Evolutionary conservation across 345 rosid species (phyloP).

Genomic region (Camelina laxa): DNA sequence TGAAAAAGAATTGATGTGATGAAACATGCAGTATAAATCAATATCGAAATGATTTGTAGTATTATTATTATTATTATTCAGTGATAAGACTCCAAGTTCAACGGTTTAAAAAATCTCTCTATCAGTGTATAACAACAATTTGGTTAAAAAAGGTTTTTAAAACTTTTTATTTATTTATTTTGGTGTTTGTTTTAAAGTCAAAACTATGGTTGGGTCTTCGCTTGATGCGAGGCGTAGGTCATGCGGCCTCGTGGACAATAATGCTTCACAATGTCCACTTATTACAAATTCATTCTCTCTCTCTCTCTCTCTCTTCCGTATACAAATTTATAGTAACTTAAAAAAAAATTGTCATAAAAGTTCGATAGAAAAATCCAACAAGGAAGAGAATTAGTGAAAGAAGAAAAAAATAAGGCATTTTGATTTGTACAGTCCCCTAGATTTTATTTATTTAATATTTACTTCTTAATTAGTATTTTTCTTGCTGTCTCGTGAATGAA

Average conservation of each 20-base stretch:
- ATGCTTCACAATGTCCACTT: slow-evolving; percentile 46
- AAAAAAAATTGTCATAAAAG: slow-evolving; percentile 19
- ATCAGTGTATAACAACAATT: neutral
- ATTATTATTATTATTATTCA: neutral
- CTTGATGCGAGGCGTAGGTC: slow-evolving; percentile 50
- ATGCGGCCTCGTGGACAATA: slow-evolving; percentile 49
- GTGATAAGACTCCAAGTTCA: slow-evolving; percentile 36
- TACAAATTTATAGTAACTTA: neutral
- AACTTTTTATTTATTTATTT: neutral
- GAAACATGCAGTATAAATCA: slow-evolving; percentile 1
- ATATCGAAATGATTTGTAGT: neutral
- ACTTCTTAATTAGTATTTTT: slow-evolving; percentile 35
- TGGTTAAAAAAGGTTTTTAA: neutral
- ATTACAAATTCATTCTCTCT: slow-evolving; percentile 26
- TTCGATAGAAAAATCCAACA: slow-evolving; percentile 31
- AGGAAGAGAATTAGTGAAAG: neutral
- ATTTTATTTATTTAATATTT: neutral
- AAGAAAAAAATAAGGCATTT: slow-evolving; percentile 12
- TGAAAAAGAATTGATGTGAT: neutral
- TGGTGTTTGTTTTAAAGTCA: slow-evolving; percentile 25
- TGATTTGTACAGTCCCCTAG: neutral
- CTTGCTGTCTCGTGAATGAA: slow-evolving; percentile 41
- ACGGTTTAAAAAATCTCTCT: slow-evolving; percentile 31
- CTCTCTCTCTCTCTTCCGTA: slow-evolving; percentile 12
- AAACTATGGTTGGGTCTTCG: slow-evolving; percentile 36